These are phyloP conservation scores for Colletotrichum truncatum DNA, from an alignment of 2,329 filamentous ascomycete species.

Conservation along the genomic window DNA sequence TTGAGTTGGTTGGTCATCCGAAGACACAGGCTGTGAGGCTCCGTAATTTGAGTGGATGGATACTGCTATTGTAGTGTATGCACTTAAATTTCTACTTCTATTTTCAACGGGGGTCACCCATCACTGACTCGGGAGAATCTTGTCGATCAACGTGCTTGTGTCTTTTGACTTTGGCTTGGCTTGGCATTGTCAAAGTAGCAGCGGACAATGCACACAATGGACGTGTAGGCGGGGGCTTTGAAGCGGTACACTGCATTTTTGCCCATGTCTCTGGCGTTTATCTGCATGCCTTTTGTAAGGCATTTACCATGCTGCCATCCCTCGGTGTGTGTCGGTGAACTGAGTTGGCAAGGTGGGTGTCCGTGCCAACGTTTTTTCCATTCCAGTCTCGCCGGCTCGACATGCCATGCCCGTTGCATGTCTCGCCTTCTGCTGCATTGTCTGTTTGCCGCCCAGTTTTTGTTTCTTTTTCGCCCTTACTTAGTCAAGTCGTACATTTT, in stretches of 20 bases:
- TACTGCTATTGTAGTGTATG: too few species aligned
- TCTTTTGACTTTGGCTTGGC: conserved; percentile 2
- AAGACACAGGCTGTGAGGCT: background rate
- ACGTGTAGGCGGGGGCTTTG: background rate
- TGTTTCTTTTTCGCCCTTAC: conserved; percentile 11
- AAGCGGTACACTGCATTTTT: conserved; percentile 4
- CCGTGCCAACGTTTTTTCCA: conserved; percentile 9
- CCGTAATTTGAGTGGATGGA: background rate
- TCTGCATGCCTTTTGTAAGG: conserved; percentile 4
- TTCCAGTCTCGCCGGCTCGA: conserved; percentile 8
- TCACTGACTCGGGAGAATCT: conserved; percentile 26
- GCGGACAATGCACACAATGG: conserved; percentile 26
- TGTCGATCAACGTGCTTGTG: conserved; percentile 23
- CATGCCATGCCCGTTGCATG: conserved; percentile 23
- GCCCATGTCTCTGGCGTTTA: background rate
- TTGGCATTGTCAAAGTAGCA: background rate
- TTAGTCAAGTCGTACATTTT: conserved; percentile 13
- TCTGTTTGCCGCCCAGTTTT: background rate
- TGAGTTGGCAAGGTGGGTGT: conserved; percentile 8
- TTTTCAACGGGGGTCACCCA: conserved; percentile 26
- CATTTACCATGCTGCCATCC: background rate
- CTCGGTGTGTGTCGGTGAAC: conserved; percentile 17
- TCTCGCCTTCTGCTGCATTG: conserved; percentile 17
- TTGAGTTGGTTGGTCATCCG: conserved; percentile 6
- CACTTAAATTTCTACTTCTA: conserved; percentile 11